A percentile compares a stretch with the other conserved stretches of the same genome.
Evolutionary conservation across 176 grass and related monocot genomes (phyloP).

Genomic region (Metroxylon sagu): DNA sequence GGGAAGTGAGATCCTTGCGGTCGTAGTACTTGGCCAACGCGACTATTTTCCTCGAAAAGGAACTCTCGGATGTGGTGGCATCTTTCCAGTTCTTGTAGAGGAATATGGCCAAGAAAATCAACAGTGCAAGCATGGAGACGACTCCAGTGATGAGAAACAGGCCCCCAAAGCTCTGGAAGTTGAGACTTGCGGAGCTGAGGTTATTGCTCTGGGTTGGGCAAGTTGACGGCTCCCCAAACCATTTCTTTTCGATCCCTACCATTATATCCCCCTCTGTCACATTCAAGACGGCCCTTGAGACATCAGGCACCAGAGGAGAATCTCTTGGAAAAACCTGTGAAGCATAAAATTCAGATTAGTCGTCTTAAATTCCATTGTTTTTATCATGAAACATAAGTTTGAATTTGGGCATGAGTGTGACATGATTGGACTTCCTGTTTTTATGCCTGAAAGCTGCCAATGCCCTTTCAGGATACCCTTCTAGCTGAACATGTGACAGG

Average conservation of each 20-base stretch:
- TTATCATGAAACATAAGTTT: no score
- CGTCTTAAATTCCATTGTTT: no score
- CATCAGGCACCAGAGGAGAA: conserved; percentile 48
- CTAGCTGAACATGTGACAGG: no score
- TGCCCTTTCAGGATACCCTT: no score
- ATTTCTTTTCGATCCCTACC: conserved; percentile 43
- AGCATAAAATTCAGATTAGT: no score
- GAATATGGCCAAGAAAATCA: conserved; percentile 47
- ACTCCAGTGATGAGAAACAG: conserved; percentile 79
- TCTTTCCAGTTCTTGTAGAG: conserved; percentile 44
- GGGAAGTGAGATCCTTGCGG: conserved; percentile 23
- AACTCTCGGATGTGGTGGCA: conserved; percentile 1
- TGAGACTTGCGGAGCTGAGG: conserved; percentile 42
- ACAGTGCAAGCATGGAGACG: conserved; percentile 41
- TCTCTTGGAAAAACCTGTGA: conserved; percentile 50
- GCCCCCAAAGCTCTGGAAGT: conserved; percentile 61
- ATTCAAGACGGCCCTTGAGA: conserved; percentile 45
- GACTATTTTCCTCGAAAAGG: conserved; percentile 24
- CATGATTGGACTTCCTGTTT: no score
- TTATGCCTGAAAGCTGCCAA: no score
- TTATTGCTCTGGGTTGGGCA: conserved; percentile 18
- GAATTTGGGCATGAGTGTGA: no score
- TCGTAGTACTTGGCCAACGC: conserved; percentile 43
- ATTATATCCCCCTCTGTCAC: conserved; percentile 45
- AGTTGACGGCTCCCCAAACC: conserved; percentile 34